phyloP scores from a whole-genome alignment of 257 asterid species.

The Solanum infundibuliforme region DNA sequence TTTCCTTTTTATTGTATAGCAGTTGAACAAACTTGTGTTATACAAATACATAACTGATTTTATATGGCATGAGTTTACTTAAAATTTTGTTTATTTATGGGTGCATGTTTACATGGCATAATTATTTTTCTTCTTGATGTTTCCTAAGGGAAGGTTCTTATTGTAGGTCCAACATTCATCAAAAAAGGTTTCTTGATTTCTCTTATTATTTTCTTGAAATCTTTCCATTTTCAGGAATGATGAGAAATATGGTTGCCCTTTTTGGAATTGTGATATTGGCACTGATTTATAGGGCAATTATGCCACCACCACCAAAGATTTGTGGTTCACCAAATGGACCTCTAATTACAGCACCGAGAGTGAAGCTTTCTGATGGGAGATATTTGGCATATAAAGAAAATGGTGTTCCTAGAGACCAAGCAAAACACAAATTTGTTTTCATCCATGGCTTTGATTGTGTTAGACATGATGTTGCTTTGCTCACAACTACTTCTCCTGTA shows the following conservation, averaged over 20 bases:
- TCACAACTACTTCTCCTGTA: conserved; percentile 38
- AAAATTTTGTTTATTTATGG: too few relatives aligned
- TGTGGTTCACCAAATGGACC: conserved; percentile 67
- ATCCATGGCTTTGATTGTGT: conserved; percentile 56
- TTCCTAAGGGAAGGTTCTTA: not conserved
- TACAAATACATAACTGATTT: not conserved
- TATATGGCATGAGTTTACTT: not conserved
- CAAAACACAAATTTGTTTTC: conserved; percentile 55
- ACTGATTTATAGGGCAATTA: conserved; percentile 63
- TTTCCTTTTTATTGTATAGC: not conserved
- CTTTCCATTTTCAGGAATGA: conserved; percentile 27
- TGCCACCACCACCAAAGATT: conserved; percentile 54
- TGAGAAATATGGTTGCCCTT: conserved; percentile 45
- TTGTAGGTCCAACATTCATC: not conserved
- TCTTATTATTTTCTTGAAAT: not conserved
- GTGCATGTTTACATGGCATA: not conserved
- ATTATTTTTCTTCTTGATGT: not conserved
- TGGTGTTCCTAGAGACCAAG: conserved; percentile 61
- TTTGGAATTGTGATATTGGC: conserved; percentile 52
- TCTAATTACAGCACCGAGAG: conserved; percentile 57
- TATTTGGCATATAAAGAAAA: conserved; percentile 66
- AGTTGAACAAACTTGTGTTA: not conserved
- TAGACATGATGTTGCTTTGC: conserved; percentile 37
- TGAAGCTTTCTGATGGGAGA: conserved; percentile 77
- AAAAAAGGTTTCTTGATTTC: not conserved